Evolutionary conservation across 352 stramenopile genomes (phyloP), one percentile per base, ranked within the genome.

Genomic region (Phytophthora sp.): DNA sequence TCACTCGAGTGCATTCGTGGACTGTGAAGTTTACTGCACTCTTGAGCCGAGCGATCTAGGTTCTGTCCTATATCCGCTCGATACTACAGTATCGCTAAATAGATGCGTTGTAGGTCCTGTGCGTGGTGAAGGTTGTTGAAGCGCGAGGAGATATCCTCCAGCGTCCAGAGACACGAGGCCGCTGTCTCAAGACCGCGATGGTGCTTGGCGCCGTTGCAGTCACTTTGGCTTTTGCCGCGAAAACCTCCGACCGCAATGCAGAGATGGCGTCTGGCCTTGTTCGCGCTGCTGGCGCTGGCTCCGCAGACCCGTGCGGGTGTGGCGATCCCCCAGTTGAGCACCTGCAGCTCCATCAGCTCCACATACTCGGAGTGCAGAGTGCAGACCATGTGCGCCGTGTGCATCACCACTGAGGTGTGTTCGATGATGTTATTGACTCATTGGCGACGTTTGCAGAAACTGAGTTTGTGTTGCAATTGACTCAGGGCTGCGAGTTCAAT

Each of bases 401-500:
- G 79, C 54, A 46, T 82, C 8, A 50, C 26, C n/a, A 71, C 61
- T 1, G 62, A 32, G 42, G 74, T 84, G 50, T 12, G 64, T 55
- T 13, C 13, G 4, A 7, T 27, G 12, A 1, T 18, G 5, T 24
- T 24, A 35, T 32, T 49, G 7, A 41, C 5, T 15, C 10, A 11
- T 44, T 31, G 30, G 10, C 15, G 15, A 17, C 1, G 23, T 28
- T 20, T 28, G 10, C 27, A 23, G 30, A 13, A 13, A 21, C 23
- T 41, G 30, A 35, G 20, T 44, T 41, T 9, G 17, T 31, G 48
- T 49, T 18, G 49, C 13, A n/a, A 18, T 35, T 20, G 0, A 17
- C 56, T 13, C 39, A 80, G 72, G 54, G 54, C 54, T 83, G 74
- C 58, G 51, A 69, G 32, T 83, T 77, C 49, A 55, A 79, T 31